Percentiles rank a stretch among this genome's conserved stretches.
Evolutionary conservation across 106 monocot species (phyloP).

Genomic region (Phalaenopsis aphrodite): DNA sequence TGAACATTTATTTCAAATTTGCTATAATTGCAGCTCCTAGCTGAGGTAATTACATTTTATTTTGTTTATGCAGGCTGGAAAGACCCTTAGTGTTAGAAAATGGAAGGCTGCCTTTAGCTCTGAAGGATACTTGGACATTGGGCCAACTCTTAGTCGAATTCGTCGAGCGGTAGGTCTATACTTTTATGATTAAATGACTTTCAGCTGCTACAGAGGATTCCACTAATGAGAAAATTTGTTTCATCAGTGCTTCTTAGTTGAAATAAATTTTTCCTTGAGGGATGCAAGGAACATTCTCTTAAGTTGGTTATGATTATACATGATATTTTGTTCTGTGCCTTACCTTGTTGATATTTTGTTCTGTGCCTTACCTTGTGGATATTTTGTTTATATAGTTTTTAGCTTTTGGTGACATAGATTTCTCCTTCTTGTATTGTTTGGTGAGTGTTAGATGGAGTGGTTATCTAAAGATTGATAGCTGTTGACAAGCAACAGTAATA

Average conservation of each 20-base stretch:
- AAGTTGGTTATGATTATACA: neutral
- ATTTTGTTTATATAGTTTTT: neutral
- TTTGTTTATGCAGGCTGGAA: slow-evolving; percentile 38
- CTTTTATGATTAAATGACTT: neutral
- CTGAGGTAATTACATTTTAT: neutral
- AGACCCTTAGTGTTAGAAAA: slow-evolving; percentile 47
- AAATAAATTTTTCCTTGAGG: neutral
- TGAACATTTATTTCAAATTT: neutral
- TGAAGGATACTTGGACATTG: slow-evolving; percentile 58
- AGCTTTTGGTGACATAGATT: neutral
- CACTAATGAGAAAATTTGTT: too few species aligned
- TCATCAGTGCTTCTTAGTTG: neutral
- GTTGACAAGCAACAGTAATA: neutral
- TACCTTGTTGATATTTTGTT: neutral
- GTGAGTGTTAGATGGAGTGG: too few species aligned
- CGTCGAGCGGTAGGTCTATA: slow-evolving; percentile 38
- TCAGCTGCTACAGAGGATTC: neutral
- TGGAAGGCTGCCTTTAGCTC: slow-evolving; percentile 54
- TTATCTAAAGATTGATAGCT: neutral
- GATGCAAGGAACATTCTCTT: neutral
- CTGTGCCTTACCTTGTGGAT: neutral
- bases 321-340: neutral
- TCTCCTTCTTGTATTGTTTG: too few species aligned
- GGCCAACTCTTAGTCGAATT: slow-evolving; percentile 33
- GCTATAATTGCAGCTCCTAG: neutral